Evolutionary conservation across 768 basidiomycete genomes (phyloP), one percentile per base, ranked within the genome.

Genomic region (Mycena albidolilacea): DNA sequence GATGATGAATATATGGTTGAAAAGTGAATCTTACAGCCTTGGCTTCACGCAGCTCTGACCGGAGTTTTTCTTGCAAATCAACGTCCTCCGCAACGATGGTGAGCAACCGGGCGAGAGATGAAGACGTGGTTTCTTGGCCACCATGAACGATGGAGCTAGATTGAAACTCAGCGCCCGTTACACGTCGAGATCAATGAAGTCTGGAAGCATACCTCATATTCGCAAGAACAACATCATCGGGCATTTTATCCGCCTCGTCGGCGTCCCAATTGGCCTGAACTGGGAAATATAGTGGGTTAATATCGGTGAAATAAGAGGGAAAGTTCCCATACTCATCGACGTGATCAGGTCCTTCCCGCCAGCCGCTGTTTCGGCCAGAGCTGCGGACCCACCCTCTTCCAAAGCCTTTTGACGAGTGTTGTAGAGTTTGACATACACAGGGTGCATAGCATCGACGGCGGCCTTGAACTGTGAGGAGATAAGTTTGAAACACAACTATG

Each of bases 91-190:
- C 77, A 9, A 85, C 76, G 0, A 79, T 23, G 10, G 71, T 72
- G 14, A 85, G 66, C 9, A 80, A 78, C 0, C 80, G 77, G 14
- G 79, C 75, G 11, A 85, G 75, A 3, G 78, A 75, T 7, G 76
- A 77, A 7, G 82, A 81, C 0, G 84, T 83, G 0, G 83, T 85
- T 71, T 85, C 84, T 64, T 81, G 80, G 1, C 78, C 83, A 0
- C 82, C 82, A 37, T 83, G 80, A 19, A 84, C 76, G 30, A 85
- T 73, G 7, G 80, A 79, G 12, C 82, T 83, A 58, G 23, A 64
- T 5, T 9, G 35, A 37, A 12, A 1, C 30, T 30, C 30, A 41
- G 41, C 10, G 6, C 30, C 30, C 30, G 10, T 41, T 11, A 50
- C 7, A 17, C 19, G 17, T 11, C 35, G 44, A 64, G 55, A 44